Base-by-base conservation (phyloP, 306 rosid genomes). In the Amphicarpaea edgeworthii region DNA sequence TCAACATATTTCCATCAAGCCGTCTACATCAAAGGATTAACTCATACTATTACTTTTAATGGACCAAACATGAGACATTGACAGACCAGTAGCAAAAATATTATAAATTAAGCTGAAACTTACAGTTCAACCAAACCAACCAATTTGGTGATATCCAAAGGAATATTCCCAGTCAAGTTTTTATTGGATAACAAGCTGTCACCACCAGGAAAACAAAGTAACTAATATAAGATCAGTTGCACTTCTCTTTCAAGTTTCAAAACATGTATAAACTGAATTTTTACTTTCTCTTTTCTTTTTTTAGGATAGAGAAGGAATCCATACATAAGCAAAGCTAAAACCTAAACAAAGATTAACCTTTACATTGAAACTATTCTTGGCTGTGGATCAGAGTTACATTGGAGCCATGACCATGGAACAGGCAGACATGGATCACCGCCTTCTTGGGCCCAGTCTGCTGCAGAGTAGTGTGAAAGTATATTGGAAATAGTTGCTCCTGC, bases 351-450 rank as follows among this genome's bases (percentile, higher is more conserved):
- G 34, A 70, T 46, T 68, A 85, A 83, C 64, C 66, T 53, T 78
- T 94, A 94, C 98, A 94, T 87, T 90, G 88, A 85, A 87, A 81
- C 83, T 83, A 94, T 81, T 81, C 85, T 87, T 77, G 97, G 97
- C 50, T 77, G 97, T 58, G 85, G 87, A 85, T 92, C 91, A 49
- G 93, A 80, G 88, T 84, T 90, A 75, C 98, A 94, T 43, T 45
- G 90, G 85, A 92, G 78, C 98, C 98, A 94, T 62, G 98, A 90
- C 98, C 98, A 94, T 60, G 98, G 88, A 79, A 86, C 97, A 49
- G 98, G 98, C 16, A 87, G 77, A 84, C 97, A 94, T 42, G 98
- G 96, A 65, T 94, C 98, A 47, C 98, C 98, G 15, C 96, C 98
- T 84, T 94, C 98, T 57, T 79, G 87, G 2, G 87, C 91, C 97